Evolutionary conservation across 805 yeast genomes (phyloP).

Genomic region (Wickerhamomyces silvicola): DNA sequence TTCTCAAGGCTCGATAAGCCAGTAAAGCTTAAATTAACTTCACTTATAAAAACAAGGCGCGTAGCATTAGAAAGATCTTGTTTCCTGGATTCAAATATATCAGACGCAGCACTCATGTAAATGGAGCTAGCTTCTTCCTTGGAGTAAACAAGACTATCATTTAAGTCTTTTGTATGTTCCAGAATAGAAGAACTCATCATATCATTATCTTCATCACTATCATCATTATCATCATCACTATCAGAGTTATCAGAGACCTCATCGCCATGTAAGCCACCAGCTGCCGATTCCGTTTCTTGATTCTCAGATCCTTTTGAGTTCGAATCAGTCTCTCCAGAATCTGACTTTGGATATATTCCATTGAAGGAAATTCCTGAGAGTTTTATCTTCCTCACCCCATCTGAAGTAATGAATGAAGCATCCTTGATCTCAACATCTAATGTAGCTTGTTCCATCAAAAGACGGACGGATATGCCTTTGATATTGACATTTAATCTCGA

Average conservation of each 20-base stretch:
- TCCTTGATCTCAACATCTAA: slow-evolving; percentile 28
- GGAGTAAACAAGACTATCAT: slow-evolving; percentile 58
- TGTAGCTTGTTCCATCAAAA: slow-evolving; percentile 41
- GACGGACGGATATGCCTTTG: slow-evolving; percentile 37
- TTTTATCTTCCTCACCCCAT: slow-evolving; percentile 38
- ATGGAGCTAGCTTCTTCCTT: slow-evolving; percentile 64
- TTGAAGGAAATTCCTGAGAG: slow-evolving; percentile 34
- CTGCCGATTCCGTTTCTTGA: slow-evolving; percentile 20
- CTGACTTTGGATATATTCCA: slow-evolving; percentile 34
- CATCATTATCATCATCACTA: slow-evolving; percentile 15
- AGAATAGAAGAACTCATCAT: slow-evolving; percentile 27
- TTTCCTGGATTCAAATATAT: slow-evolving; percentile 28
- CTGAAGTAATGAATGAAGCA: slow-evolving; percentile 31
- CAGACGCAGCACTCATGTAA: slow-evolving; percentile 77
- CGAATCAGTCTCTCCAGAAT: slow-evolving; percentile 13
- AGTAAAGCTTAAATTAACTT: slow-evolving; percentile 37
- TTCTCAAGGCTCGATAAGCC: slow-evolving; percentile 34
- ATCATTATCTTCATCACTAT: slow-evolving; percentile 16
- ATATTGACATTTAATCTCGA: slow-evolving; percentile 52
- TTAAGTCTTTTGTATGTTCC: slow-evolving; percentile 22
- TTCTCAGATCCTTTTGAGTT: slow-evolving; percentile 8
- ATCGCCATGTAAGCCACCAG: slow-evolving; percentile 10
- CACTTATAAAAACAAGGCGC: slow-evolving; percentile 24
- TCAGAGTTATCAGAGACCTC: slow-evolving; percentile 31
- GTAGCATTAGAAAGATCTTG: slow-evolving; percentile 8